Evolutionary conservation across 2,329 filamentous ascomycete species (phyloP), one percentile per base, ranked within the genome.

Genomic region (Chrysoporthe austroafricana): DNA sequence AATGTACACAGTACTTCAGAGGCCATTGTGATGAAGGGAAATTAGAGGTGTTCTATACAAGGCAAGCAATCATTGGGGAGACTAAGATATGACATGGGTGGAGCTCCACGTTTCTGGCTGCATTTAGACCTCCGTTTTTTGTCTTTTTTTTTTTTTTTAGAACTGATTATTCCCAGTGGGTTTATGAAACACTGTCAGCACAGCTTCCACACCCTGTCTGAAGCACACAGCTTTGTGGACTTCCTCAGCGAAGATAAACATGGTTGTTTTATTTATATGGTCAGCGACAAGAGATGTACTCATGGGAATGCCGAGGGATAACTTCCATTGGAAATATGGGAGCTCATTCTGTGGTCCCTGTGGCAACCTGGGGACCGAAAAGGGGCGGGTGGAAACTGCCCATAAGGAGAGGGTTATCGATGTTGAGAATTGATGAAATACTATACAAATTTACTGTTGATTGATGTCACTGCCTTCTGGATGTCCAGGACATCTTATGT

Each of bases 311-410:
- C 11, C 26, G 11, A n/a, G 18, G 26, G 3, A 58, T 16, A 60
- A 42, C 18, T 18, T n/a, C 4, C 26, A 42, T 59, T 39, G 56
- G 36, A 59, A 59, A 21, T 42, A 39, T 18, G n/a, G 36, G n/a
- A 43, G n/a, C 3, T 14, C 36, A 42, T 43, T 26, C 21, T 26
- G 34, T 43, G 42, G 57, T 44, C 57, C 57, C 36, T 60, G 36
- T 42, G n/a, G 39, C 36, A 16, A 26, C 39, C 11, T 26, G 13
- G 57, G n/a, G 21, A 43, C n/a, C 14, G 59, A 46, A 61, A 61
- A 61, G 59, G 59, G 43, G 59, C 26, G 18, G 59, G 59, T 36
- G 59, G 59, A 36, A 61, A 44, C 43, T 44, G 57, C 3, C n/a
- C 26, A 26, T 21, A 48, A 48, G 59, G 43, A n/a, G n/a, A 21